Evolutionary conservation across 257 asterid genomes (phyloP).

Genomic region (Scutellaria baicalensis): DNA sequence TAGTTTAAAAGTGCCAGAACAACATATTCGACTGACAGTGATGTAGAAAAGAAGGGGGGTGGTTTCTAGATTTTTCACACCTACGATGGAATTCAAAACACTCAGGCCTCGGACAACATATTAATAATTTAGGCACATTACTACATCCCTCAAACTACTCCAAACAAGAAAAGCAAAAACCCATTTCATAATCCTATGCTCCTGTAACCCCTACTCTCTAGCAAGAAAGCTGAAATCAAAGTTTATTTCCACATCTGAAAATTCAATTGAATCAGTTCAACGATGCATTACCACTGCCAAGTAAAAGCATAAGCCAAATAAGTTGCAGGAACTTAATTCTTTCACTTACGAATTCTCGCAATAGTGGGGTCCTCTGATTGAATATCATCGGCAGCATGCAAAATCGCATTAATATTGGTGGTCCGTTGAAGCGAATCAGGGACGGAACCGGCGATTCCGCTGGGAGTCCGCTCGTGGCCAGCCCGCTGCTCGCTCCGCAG

Average conservation of each 20-base stretch:
- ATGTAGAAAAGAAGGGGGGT: neutral
- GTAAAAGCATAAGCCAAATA: neutral
- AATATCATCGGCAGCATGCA: conserved; percentile 94
- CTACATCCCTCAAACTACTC: neutral
- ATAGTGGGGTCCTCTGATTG: conserved; percentile 84
- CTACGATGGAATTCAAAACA: neutral
- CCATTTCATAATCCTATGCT: neutral
- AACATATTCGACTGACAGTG: neutral
- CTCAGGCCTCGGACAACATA: neutral
- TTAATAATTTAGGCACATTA: neutral
- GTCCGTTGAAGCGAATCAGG: conserved; percentile 89
- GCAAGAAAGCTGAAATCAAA: neutral
- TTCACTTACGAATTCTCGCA: conserved; percentile 75
- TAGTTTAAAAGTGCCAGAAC: neutral
- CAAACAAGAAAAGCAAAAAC: neutral
- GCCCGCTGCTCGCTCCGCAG: conserved; percentile 59
- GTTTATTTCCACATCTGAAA: neutral
- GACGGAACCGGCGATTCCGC: conserved; percentile 90
- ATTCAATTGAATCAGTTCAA: neutral
- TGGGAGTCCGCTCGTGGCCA: conserved; percentile 62
- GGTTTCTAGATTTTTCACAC: neutral
- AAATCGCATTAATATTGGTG: conserved; percentile 70
- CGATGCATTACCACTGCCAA: neutral
- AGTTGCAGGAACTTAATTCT: neutral
- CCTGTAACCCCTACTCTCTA: neutral